Evolutionary conservation across 768 basidiomycete species (phyloP), one percentile per base, ranked within the genome.

Genomic region (Podaxis sp.): DNA sequence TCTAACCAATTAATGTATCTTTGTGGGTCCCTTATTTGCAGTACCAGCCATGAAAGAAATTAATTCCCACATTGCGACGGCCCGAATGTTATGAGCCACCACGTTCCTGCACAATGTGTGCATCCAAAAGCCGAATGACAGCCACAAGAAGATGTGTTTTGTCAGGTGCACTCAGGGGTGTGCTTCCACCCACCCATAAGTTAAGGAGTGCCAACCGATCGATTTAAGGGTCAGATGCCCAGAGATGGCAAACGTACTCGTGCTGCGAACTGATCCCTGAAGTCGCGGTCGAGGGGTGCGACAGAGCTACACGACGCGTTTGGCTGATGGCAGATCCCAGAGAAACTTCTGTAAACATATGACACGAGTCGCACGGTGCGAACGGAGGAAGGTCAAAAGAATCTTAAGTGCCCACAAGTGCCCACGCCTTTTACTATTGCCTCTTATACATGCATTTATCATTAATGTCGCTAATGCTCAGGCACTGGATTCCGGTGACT

Each of bases 1-100:
- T 40, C 19, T n/a, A 24, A 11, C 22, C 9, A 26, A 15, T 26
- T 42, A 57, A 44, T 44, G 26, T 57, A 13, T 22, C 24, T 28
- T 46, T 57, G 56, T 57, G 56, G 56, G 56, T 57, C 56, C 56
- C 56, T 28, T 42, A 24, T 56, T 39, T 22, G 54, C 54, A 6
- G 15, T 17, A 13, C 7, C 1, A 33, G 30, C 30, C 30, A 33
- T 9, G 30, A 33, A 33, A 33, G 30, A 33, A 33, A 28, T 28
- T 28, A 28, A 6, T 28, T 28, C 30, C 8, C 30, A 33, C 8
- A 9, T 33, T 33, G 30, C 30, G 30, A 8, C 8, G 30, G 8
- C 8, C 8, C 30, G 30, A 33, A 28, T 28, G 2, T 26, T 26
- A 26, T 26, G 24, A 26, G 24, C 24, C 24, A 26, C 33, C 33